Evolutionary conservation across 805 yeast genomes (phyloP), one percentile per base, ranked within the genome.

Genomic region (Candida nonsorbophila): DNA sequence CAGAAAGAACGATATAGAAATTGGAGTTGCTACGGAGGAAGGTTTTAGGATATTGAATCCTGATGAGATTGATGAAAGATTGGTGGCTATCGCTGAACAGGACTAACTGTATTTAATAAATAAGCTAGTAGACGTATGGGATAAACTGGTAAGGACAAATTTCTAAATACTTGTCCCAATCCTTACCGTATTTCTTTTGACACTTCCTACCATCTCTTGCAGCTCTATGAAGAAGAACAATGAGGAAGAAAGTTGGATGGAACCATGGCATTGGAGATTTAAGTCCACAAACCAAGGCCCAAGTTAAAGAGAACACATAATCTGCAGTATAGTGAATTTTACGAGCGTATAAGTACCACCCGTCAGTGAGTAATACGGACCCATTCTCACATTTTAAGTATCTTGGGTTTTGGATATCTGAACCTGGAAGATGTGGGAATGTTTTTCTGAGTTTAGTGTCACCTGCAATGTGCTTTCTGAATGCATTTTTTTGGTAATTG

Each of bases 271-370:
- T 77, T 28, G 88, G 84, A 3, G 95, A 84, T 18, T 67, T 69
- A 56, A 80, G 78, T 1, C 98, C 98, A 58, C 96, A 86, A 38
- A 79, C 72, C 37, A 92, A 69, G 4, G 90, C 95, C 98, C 98
- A 92, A 25, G 92, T 72, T 45, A 84, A 65, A 28, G 94, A 74
- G 66, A 87, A 96, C 27, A 73, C 65, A 72, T 79, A 86, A 57
- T 92, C 98, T 14, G 95, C 96, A 20, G 97, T 87, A 69, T 92
- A 92, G 62, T 88, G 94, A 40, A 80, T 77, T 62, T 92, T 92
- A 65, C 97, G 80, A 10, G 97, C 97, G 47, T 80, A 85, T 39
- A 71, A 79, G 63, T 79, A 82, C 96, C 97, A 90, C 23, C 98
- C 98, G 51, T 87, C 96, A 30, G 88, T 79, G 44, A 92, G 71